Percentiles rank a stretch among this genome's conserved stretches.
phyloP scores from a whole-genome alignment of 208 protist genomes.

The Eutreptiella sp. region DNA sequence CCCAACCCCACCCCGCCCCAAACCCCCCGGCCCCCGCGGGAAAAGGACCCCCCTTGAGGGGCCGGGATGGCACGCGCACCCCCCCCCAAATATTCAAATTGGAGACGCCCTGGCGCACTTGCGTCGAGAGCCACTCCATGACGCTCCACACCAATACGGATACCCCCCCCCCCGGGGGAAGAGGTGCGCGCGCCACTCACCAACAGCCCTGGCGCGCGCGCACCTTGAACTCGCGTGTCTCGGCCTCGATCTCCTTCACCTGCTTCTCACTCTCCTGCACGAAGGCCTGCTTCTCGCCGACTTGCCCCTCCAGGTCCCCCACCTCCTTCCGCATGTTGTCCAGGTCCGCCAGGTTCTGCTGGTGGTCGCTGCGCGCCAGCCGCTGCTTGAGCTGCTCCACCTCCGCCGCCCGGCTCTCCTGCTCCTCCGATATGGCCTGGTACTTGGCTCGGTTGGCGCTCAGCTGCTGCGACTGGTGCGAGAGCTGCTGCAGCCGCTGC shows the following conservation, averaged over 20 bases:
- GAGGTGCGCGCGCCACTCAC: no score
- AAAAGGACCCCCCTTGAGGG: no score
- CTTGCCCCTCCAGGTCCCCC: slow-evolving; percentile 19
- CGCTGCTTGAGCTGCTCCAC: neutral
- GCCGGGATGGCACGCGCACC: no score
- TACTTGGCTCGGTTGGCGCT: slow-evolving; percentile 52
- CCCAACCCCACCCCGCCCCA: no score
- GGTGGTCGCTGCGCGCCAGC: slow-evolving; percentile 11
- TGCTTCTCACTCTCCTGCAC: slow-evolving; percentile 23
- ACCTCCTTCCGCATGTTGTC: slow-evolving; percentile 46
- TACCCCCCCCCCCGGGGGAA: no score
- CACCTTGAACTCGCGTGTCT: slow-evolving; percentile 25
- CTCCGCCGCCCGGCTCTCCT: slow-evolving; percentile 32
- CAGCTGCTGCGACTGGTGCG: slow-evolving; percentile 42
- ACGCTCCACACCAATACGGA: no score
- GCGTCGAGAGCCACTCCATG: no score
- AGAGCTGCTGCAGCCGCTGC: slow-evolving; percentile 43
- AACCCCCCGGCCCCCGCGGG: no score
- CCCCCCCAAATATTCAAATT: no score
- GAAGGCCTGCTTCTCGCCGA: neutral
- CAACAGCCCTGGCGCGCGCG: no score
- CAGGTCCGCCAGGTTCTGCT: slow-evolving; percentile 23
- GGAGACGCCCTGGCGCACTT: no score
- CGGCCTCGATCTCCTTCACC: slow-evolving; percentile 35
- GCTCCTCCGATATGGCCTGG: slow-evolving; percentile 43